Percentiles rank a stretch among this genome's conserved stretches.
Evolutionary conservation across 116 monocot species (phyloP).

Genomic region (Phalaenopsis hybrid): DNA sequence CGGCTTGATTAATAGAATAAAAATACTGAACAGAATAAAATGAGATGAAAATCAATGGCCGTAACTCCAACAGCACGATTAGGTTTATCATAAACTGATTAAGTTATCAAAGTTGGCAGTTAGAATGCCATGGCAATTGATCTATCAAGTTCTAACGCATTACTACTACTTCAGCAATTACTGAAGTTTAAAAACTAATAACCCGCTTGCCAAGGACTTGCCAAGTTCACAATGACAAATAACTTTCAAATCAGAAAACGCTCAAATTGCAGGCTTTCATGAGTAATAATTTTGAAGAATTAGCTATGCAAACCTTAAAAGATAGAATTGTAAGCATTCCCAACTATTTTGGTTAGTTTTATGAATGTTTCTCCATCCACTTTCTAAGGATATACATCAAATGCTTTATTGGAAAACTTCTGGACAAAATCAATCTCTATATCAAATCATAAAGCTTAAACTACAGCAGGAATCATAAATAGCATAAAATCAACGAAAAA

Average conservation of each 20-base stretch:
- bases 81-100: too few species aligned
- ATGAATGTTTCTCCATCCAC: neutral
- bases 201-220: neutral
- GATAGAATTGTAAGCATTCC: neutral
- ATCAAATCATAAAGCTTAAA: neutral
- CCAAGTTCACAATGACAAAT: neutral
- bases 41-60: too few species aligned
- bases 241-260: neutral
- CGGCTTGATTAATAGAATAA: too few species aligned
- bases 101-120: neutral
- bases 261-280: neutral
- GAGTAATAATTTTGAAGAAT: neutral
- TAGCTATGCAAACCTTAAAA: neutral
- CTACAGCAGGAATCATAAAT: neutral
- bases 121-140: neutral
- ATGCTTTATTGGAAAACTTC: neutral
- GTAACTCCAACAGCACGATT: too few species aligned
- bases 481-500: neutral
- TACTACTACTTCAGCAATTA: neutral
- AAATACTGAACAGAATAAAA: too few species aligned
- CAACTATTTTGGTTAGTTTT: neutral
- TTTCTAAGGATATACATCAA: neutral
- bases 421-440: neutral
- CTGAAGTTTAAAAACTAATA: neutral
- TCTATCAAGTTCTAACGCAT: neutral